A percentile compares a stretch with the other conserved stretches of the same genome.
These are phyloP conservation scores for Boletus rubroflammeus DNA, from an alignment of 768 basidiomycete genomes.

Conservation along the genomic window DNA sequence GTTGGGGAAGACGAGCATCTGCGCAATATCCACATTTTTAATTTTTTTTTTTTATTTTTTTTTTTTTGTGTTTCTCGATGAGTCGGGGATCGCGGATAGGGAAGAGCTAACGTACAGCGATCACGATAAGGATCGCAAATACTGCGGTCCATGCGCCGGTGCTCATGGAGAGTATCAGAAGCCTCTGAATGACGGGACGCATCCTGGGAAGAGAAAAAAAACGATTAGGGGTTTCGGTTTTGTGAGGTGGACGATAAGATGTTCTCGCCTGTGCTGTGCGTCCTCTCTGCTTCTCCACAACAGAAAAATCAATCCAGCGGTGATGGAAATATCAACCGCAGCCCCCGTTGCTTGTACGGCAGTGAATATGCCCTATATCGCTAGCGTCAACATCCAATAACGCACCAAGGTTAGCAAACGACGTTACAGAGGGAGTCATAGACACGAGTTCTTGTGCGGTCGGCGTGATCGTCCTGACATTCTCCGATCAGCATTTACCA, in stretches of 20 bases:
- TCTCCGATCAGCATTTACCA: not conserved
- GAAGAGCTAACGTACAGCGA: conserved; percentile 9
- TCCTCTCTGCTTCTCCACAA: conserved; percentile 17
- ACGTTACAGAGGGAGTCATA: conserved; percentile 3
- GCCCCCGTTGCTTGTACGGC: conserved; percentile 5
- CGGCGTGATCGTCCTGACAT: conserved; percentile 10
- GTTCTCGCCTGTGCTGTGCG: conserved; percentile 10
- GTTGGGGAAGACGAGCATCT: conserved; percentile 12
- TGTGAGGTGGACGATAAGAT: not conserved
- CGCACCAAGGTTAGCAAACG: not conserved
- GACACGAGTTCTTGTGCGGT: conserved; percentile 11
- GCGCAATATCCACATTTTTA: not conserved
- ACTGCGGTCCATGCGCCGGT: conserved; percentile 18
- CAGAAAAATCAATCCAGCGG: conserved; percentile 5
- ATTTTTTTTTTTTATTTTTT: too few species aligned
- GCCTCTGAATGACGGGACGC: conserved; percentile 14
- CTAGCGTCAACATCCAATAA: not conserved
- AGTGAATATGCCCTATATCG: conserved; percentile 7
- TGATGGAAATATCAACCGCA: conserved; percentile 16
- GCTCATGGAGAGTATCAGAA: conserved; percentile 13
- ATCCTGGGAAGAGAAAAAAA: conserved; percentile 6
- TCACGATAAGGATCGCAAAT: conserved; percentile 10
- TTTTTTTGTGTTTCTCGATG: not conserved
- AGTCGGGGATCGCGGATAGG: not conserved
- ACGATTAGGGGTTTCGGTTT: not conserved